Percentiles rank a stretch among this genome's conserved stretches.
These are phyloP conservation scores for Russula compacta DNA, from an alignment of 768 basidiomycete genomes.

Conservation along the genomic window DNA sequence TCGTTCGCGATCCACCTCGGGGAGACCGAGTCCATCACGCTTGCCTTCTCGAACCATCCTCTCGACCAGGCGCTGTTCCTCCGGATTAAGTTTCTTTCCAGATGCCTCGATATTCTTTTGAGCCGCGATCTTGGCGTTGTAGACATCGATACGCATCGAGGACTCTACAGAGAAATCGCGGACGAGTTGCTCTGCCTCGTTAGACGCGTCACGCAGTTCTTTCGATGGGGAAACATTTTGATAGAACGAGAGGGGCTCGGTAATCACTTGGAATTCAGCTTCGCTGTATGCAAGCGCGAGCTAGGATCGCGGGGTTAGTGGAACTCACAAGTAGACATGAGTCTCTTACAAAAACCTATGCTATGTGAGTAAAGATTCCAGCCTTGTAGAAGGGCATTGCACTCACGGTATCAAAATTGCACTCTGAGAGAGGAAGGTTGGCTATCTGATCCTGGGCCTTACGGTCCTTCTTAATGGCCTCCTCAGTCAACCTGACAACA, in stretches of 20 bases:
- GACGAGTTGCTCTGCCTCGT: slow-evolving; percentile 57
- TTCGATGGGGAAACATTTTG: slow-evolving; percentile 42
- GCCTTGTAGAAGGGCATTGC: neutral
- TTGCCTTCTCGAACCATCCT: slow-evolving; percentile 76
- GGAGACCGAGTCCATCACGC: slow-evolving; percentile 67
- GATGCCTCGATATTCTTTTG: slow-evolving; percentile 58
- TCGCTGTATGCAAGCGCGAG: slow-evolving; percentile 52
- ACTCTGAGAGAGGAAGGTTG: slow-evolving; percentile 44
- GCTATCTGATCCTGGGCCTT: slow-evolving; percentile 50
- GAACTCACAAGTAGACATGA: slow-evolving; percentile 6
- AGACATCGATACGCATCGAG: slow-evolving; percentile 77
- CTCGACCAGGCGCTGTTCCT: slow-evolving; percentile 71
- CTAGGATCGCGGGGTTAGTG: slow-evolving; percentile 31
- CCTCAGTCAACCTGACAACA: slow-evolving; percentile 39
- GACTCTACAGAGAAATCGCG: slow-evolving; percentile 68
- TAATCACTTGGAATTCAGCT: slow-evolving; percentile 38
- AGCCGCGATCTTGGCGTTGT: slow-evolving; percentile 59
- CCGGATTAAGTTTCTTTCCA: slow-evolving; percentile 47
- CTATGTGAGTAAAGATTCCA: slow-evolving; percentile 23
- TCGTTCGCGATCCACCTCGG: slow-evolving; percentile 49
- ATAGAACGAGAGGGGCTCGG: slow-evolving; percentile 49
- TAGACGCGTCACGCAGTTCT: slow-evolving; percentile 74
- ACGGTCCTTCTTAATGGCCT: slow-evolving; percentile 49
- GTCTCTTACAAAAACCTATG: slow-evolving; percentile 58
- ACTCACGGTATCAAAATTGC: slow-evolving; percentile 60